Percentiles rank a stretch among this genome's conserved stretches.
Evolutionary conservation across 2,329 filamentous ascomycete species (phyloP).

Genomic region (Lachnellula cervina): DNA sequence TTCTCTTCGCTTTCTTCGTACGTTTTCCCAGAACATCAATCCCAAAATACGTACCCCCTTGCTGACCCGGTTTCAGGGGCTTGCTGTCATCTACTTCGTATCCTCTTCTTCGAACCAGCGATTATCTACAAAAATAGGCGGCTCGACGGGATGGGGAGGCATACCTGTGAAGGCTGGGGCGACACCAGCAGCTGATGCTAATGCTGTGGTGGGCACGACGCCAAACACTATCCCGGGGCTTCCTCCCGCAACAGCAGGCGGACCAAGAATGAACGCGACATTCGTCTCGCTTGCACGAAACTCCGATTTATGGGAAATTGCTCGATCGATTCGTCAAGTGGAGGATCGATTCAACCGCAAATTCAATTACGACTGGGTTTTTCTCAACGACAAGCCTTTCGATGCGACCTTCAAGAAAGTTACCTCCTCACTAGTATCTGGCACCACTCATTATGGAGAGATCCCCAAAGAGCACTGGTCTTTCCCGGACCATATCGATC

Average conservation of each 20-base stretch:
- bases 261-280: slow-evolving; percentile 87
- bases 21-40: slow-evolving; percentile 32
- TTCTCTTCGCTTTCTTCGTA: slow-evolving; percentile 82
- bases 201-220: slow-evolving; percentile 19
- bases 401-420: slow-evolving; percentile 91
- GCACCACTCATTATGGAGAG: slow-evolving; percentile 83
- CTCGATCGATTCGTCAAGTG: slow-evolving; percentile 88
- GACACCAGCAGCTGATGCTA: slow-evolving; percentile 17
- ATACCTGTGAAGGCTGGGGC: slow-evolving; percentile 25
- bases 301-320: slow-evolving; percentile 92
- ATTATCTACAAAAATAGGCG: slow-evolving; percentile 28
- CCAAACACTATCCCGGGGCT: slow-evolving; percentile 29
- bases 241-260: slow-evolving; percentile 48
- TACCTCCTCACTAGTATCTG: slow-evolving; percentile 84
- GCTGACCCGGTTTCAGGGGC: slow-evolving; percentile 38
- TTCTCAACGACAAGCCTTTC: slow-evolving; percentile 94
- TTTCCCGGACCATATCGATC: slow-evolving; percentile 91
- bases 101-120: slow-evolving; percentile 53
- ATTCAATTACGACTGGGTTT: slow-evolving; percentile 99
- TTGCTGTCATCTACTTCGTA: slow-evolving; percentile 78
- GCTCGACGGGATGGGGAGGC: slow-evolving; percentile 18
- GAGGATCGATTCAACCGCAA: slow-evolving; percentile 97
- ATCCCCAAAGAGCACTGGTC: slow-evolving; percentile 96
- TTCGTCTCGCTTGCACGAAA: slow-evolving; percentile 96
- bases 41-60: not conserved